Evolutionary conservation across 352 stramenopile species (phyloP).

Genomic region (Pythium brassicae): DNA sequence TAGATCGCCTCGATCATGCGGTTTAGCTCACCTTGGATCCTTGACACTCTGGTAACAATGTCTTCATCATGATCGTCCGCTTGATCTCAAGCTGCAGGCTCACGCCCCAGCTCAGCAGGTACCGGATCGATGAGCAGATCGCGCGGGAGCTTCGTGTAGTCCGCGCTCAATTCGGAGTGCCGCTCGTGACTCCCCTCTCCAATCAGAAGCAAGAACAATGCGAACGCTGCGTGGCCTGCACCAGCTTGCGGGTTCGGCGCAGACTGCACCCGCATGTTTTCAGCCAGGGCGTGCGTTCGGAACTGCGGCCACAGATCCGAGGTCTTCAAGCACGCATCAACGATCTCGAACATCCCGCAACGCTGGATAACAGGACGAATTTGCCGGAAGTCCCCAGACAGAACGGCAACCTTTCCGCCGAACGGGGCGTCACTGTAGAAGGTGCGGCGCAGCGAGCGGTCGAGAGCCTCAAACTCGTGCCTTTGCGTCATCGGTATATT

Average conservation of each 20-base stretch:
- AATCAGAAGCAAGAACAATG: too few relatives aligned
- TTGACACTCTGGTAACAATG: slow-evolving; percentile 96
- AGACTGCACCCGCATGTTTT: not conserved
- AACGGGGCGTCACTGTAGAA: slow-evolving; percentile 15
- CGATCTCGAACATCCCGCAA: slow-evolving; percentile 1
- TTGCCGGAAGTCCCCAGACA: slow-evolving; percentile 22
- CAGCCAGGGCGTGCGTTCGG: not conserved
- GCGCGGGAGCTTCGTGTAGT: too few relatives aligned
- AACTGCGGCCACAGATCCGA: slow-evolving; percentile 8
- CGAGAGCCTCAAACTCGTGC: slow-evolving; percentile 17
- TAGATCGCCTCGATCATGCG: not conserved
- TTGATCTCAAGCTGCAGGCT: too few relatives aligned
- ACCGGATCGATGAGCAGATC: too few relatives aligned
- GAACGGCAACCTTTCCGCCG: slow-evolving; percentile 19
- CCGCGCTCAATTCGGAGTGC: not conserved
- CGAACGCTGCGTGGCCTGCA: not conserved
- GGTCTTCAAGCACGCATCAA: slow-evolving; percentile 13
- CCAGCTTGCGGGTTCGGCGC: not conserved
- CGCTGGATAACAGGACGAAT: slow-evolving; percentile 16
- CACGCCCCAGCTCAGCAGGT: too few relatives aligned
- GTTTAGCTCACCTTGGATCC: slow-evolving; percentile 53
- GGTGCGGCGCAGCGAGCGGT: slow-evolving; percentile 15
- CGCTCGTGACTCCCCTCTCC: too few relatives aligned
- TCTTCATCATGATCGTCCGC: too few relatives aligned
- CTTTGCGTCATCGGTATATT: slow-evolving; percentile 9